Evolutionary conservation across 768 basidiomycete genomes (phyloP), one percentile per base, ranked within the genome.

Genomic region (Filobasidium floriforme): DNA sequence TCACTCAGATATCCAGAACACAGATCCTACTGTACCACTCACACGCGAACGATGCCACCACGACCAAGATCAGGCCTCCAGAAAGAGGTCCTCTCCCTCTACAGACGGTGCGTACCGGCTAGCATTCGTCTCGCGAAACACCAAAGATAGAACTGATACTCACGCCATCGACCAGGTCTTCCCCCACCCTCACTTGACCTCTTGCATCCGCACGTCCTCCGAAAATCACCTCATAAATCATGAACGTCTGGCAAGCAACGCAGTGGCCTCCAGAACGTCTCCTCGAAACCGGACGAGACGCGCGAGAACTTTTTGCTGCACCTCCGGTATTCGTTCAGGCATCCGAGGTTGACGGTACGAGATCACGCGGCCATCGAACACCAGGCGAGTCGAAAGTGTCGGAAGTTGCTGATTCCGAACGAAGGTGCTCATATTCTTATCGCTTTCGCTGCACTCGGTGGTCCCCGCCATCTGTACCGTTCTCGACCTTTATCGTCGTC

Each of bases 351-450:
- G 14, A 63, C 64, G 7, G 68, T 66, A 18, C 29, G 76, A 63
- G 77, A 78, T 63, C 73, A 76, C 55, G 73, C 73, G 10, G 77
- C 77, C 2, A 78, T 78, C 32, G 77, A 78, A 63, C 72, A 78
- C 70, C 75, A 76, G 71, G 77, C 74, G 43, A 63, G 75, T 69
- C 29, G 59, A 60, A 37, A 37, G 32, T 37, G 3, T 37, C 32
- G 32, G n/a, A 37, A 9, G 32, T 4, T 37, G 32, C 32, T 37
- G 3, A 9, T 37, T 37, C 32, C 9, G 32, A 9, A 37, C 9
- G 32, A 9, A 37, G 32, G 32, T 3, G 32, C 32, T 37, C 32
- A 37, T 9, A 3, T 37, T 37, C 9, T 37, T 37, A 9, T 9
- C 9, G 32, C 9, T 37, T 37, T 37, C 32, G 32, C 32, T 37